phyloP scores from a whole-genome alignment of 2,329 filamentous ascomycete genomes.

The Helotiales sp. region DNA sequence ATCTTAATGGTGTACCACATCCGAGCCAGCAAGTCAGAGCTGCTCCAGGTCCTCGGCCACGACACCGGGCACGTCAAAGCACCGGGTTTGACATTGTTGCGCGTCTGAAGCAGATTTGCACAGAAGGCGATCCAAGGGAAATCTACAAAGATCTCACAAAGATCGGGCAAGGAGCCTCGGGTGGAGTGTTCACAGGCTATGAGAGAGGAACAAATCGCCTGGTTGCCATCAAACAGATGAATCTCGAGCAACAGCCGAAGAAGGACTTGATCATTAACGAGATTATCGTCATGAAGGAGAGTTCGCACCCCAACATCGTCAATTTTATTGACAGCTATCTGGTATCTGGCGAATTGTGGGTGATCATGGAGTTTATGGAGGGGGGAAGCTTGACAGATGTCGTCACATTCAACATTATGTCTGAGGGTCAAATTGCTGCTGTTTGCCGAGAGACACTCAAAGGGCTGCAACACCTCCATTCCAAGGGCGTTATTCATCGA shows the following conservation, averaged over 20 bases:
- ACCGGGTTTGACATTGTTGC: conserved; percentile 81
- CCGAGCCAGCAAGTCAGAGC: conserved; percentile 42
- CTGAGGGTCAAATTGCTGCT: conserved; percentile 93
- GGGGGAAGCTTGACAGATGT: conserved; percentile 97
- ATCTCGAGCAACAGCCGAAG: conserved; percentile 96
- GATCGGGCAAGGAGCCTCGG: conserved; percentile 96
- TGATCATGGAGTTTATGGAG: conserved; percentile 99
- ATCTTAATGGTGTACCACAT: conserved; percentile 48
- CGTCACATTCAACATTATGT: conserved; percentile 99
- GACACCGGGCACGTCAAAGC: conserved; percentile 80
- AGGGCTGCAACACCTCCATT: conserved; percentile 93
- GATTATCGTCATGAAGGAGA: conserved; percentile 98
- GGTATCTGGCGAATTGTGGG: conserved; percentile 89
- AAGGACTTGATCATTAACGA: conserved; percentile 99
- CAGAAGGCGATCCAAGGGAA: conserved; percentile 83
- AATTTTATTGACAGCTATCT: conserved; percentile 99
- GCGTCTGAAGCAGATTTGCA: conserved; percentile 87
- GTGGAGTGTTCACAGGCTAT: conserved; percentile 91
- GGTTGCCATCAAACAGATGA: conserved; percentile 99
- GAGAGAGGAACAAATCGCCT: conserved; percentile 82
- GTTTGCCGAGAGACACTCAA: conserved; percentile 93
- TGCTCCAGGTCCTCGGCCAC: conserved; percentile 67
- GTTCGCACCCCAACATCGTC: conserved; percentile 97
- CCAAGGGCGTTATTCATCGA: conserved; percentile 96
- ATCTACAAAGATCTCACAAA: conserved; percentile 89